phyloP scores from a whole-genome alignment of 176 grass and related monocot species.

The Carex myosuroides region DNA sequence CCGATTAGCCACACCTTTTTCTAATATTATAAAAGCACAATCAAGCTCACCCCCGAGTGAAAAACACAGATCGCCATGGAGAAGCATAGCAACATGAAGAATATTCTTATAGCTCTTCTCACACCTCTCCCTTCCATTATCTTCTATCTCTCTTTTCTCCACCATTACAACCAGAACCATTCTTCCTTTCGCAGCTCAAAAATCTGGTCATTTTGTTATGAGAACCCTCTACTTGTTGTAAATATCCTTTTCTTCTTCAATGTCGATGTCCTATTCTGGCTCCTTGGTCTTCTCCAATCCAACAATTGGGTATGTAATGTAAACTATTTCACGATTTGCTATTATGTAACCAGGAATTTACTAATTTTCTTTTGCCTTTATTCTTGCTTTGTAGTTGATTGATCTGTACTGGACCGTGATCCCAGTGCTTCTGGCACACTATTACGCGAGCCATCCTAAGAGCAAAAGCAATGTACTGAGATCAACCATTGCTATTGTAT shows the following conservation, averaged over 20 bases:
- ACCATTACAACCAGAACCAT: neutral
- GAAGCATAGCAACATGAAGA: conserved; percentile 42
- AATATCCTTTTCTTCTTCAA: conserved; percentile 86
- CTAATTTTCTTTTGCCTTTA: neutral
- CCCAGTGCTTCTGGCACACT: conserved; percentile 79
- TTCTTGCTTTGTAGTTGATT: conserved; percentile 50
- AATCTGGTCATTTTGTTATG: conserved; percentile 54
- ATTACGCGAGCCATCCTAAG: conserved; percentile 61
- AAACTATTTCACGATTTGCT: neutral
- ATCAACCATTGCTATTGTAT: conserved; percentile 30
- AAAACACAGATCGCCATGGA: conserved; percentile 9
- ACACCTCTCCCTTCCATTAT: conserved; percentile 72
- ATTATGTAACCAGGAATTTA: conserved; percentile 3
- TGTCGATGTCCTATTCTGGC: conserved; percentile 91
- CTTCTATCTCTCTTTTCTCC: conserved; percentile 67
- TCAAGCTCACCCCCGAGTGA: neutral
- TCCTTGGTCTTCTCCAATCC: conserved; percentile 66
- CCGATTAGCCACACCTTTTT: neutral
- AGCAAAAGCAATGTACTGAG: conserved; percentile 27
- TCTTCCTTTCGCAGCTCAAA: neutral
- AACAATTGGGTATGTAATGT: conserved; percentile 65
- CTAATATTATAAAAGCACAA: conserved; percentile 16
- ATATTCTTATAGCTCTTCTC: conserved; percentile 57
- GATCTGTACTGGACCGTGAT: conserved; percentile 98
- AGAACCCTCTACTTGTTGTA: conserved; percentile 70